Conservation (phyloP, 2,329 filamentous ascomycete genomes). For the Neurospora sp. region DNA sequence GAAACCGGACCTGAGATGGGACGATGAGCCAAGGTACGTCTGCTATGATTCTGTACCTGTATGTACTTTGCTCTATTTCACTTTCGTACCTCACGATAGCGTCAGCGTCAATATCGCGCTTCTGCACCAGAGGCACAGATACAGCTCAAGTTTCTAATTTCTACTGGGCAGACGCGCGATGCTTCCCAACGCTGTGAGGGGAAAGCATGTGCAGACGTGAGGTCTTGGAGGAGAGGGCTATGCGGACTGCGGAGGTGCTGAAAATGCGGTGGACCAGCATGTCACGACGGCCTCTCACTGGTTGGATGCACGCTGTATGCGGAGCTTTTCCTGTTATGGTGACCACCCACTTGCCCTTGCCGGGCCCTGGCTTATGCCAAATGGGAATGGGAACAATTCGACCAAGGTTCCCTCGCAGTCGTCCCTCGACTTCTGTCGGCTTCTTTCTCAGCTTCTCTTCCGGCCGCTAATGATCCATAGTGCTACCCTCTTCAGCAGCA, state of each 20-base stretch:
- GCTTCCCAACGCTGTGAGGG: neutral
- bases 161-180: neutral
- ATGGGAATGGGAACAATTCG: conserved; percentile 7
- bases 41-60: neutral
- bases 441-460: conserved; percentile 16
- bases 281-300: conserved; percentile 8
- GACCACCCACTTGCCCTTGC: neutral
- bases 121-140: neutral
- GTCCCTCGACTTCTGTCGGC: conserved; percentile 17
- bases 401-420: conserved; percentile 4
- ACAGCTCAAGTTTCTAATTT: neutral
- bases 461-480: conserved; percentile 10
- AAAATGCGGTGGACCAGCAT: conserved; percentile 4
- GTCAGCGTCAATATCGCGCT: neutral
- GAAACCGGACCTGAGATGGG: neutral
- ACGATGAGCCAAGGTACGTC: neutral
- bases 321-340: conserved; percentile 10
- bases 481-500: neutral
- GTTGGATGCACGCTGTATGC: conserved; percentile 1
- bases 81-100: neutral
- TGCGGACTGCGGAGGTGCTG: conserved; percentile 10
- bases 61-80: neutral
- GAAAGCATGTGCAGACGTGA: neutral
- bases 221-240: conserved; percentile 1
- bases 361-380: conserved; percentile 10